Conservation (phyloP, 257 asterid genomes). For the Orobanche coerulescens region DNA sequence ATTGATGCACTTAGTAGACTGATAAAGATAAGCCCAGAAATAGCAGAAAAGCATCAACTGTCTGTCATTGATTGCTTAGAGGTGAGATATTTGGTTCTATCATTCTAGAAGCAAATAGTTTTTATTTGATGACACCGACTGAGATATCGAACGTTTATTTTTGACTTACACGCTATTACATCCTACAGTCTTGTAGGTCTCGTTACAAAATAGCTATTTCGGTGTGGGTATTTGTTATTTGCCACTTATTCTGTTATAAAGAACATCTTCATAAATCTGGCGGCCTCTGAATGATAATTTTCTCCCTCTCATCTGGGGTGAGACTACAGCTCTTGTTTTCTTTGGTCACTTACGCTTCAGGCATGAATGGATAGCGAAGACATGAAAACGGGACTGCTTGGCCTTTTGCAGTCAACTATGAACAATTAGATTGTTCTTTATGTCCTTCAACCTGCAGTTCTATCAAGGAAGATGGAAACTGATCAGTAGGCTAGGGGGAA, state of each 20-base stretch:
- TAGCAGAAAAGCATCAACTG: constrained; percentile 95
- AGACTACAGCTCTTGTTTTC: too few relatives aligned
- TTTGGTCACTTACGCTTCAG: too few relatives aligned
- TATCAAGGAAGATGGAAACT: not conserved
- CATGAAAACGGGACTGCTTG: not conserved
- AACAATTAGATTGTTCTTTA: not conserved
- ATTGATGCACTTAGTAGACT: constrained; percentile 95
- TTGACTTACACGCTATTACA: not conserved
- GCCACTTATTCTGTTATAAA: not conserved
- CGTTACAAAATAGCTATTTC: not conserved
- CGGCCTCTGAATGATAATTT: not conserved
- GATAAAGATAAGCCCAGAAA: constrained; percentile 87
- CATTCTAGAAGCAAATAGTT: constrained; percentile 6
- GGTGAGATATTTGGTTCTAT: constrained; percentile 39
- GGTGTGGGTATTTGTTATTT: not conserved
- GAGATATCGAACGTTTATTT: constrained; percentile 8
- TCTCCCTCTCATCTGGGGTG: not conserved
- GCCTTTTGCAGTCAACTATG: not conserved
- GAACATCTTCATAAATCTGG: not conserved
- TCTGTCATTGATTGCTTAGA: constrained; percentile 97
- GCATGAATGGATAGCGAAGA: too few relatives aligned
- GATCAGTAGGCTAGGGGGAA: not conserved
- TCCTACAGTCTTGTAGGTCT: constrained; percentile 4
- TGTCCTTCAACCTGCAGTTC: not conserved
- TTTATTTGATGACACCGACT: constrained; percentile 13